Evolutionary conservation across 1,139 yeast species (phyloP).

Genomic region (Pichia sp.): DNA sequence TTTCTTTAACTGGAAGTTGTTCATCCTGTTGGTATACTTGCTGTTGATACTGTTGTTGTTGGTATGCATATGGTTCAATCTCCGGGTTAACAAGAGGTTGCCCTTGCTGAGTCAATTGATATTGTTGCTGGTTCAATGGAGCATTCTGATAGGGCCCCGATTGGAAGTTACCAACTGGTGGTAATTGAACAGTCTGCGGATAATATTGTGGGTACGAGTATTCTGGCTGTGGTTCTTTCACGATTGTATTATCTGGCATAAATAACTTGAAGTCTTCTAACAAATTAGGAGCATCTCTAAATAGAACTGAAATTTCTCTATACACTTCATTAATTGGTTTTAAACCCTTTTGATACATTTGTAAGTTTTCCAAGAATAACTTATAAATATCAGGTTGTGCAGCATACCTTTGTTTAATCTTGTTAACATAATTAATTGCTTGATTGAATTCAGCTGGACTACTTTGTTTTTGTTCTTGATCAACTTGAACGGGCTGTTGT

Average conservation of each 20-base stretch:
- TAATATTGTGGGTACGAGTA: constrained; percentile 19
- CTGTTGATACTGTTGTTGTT: constrained; percentile 12
- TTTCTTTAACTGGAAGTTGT: constrained; percentile 1
- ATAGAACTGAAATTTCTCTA: constrained; percentile 81
- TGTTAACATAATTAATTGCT: constrained; percentile 92
- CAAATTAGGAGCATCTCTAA: constrained; percentile 90
- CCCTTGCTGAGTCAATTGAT: constrained; percentile 6
- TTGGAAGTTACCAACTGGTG: constrained; percentile 94
- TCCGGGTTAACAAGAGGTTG: constrained; percentile 10
- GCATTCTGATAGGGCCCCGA: constrained; percentile 53
- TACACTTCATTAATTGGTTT: constrained; percentile 93
- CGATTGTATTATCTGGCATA: constrained; percentile 76
- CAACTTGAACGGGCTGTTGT: constrained; percentile 11
- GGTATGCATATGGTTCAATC: constrained; percentile 25
- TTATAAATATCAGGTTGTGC: constrained; percentile 94
- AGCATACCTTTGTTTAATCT: constrained; percentile 88
- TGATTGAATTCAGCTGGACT: constrained; percentile 96
- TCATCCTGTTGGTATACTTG: constrained; percentile 10
- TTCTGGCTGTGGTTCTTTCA: constrained; percentile 26
- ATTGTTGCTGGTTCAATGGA: constrained; percentile 15
- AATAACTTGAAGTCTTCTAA: constrained; percentile 92
- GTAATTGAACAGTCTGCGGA: constrained; percentile 47
- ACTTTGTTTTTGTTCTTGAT: constrained; percentile 33
- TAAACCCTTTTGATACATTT: constrained; percentile 93
- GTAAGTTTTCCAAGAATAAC: constrained; percentile 87